Base-by-base conservation (phyloP, 1,139 yeast species). In the Debaryomycetaceae sp. region DNA sequence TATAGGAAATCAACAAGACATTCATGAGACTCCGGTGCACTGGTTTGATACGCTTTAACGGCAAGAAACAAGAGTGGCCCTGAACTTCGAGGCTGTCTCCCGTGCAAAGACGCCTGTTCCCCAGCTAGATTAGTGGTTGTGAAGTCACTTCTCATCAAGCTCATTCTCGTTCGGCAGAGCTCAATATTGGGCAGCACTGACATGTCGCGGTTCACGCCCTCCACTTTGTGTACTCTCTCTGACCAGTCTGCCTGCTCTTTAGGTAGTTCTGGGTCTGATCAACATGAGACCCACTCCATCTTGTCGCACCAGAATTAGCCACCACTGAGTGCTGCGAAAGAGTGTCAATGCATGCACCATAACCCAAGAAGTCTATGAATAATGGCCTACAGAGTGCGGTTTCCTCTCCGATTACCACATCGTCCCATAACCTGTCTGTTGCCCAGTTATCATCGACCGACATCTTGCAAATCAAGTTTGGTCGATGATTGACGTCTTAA, bases 321-420 rank as follows among this genome's bases (percentile, higher is more conserved):
- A 91, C 74, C 1, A 91, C 97, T 0, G 98, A 96, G 46, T 75
- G 76, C 58, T 86, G 95, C 0, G 97, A 90, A 62, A 91, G 98
- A 0, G 98, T 91, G 63, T 91, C 98, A 49, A 91, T 90, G 63
- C 96, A 88, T 1, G 97, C 97, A 8, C 96, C 96, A 1, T 95
- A 46, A 78, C 76, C 53, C 93, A 73, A 17, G 20, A 17, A 17
- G 20, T 17, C 20, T 17, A 87, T 64, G 65, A 91, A 91, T 45
- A 91, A 68, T 9, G 97, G 97, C 0, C 97, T 89, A 59, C 97
- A 91, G 4, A 17, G 20, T 17, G 20, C 4, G 20, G 4, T 4
- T 17, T 17, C 20, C 20, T 17, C 20, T 17, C 4, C 20, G 4
- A 2, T 2, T 17, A 17, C 20, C 20, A 17, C 20, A 17, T 17